Base-by-base conservation (phyloP, 192 early-diverging fungal genomes). In the Rhizoclosmatium sp. region DNA sequence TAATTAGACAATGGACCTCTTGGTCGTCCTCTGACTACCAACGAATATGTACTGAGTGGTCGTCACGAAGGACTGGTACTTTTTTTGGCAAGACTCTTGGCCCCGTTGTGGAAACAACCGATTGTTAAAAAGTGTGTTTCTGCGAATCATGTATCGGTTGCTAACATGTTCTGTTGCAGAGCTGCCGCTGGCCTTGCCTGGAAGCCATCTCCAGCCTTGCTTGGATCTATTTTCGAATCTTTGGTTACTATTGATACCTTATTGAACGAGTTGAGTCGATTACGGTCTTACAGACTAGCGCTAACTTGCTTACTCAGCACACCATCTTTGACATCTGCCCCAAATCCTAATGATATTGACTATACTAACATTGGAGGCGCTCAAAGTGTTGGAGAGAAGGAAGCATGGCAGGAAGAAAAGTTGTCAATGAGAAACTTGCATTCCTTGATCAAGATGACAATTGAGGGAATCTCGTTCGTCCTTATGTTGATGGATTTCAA, bases 41-140 rank as follows among this genome's bases (percentile, higher is more conserved):
- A 48, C 59, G 73, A 71, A 51, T 61, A 48, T 19, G 67, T 47
- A 14, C 23, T 76, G 42, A 84, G 83, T 48, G 73, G 68, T 48
- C 56, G 54, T 42, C 93, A 96, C 78, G 88, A 95, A 67, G 95
- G 93, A 40, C 79, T 98, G 44, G 90, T 86, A 4, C 80, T 94
- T 4, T 96, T 94, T 70, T 76, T 98, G 66, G 85, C 90, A 0
- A 91, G 95, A 12, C 65, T 92, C 2, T 65, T 98, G 62, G 81
- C 88, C 76, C 91, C 94, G 3, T 71, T 95, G 10, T 98, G 96
- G 96, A 87, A 88, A 47, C 82, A 77, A 7, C 69, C 78, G 1
- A 46, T 79, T 48, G 78, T 71, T 7, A 79, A 79, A 44, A 79
- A 47, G 69, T 49, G 21, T 23, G 60, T 41, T 10, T 47, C 1